Conservation (phyloP, 768 basidiomycete genomes). For the Mrakia gelida region DNA sequence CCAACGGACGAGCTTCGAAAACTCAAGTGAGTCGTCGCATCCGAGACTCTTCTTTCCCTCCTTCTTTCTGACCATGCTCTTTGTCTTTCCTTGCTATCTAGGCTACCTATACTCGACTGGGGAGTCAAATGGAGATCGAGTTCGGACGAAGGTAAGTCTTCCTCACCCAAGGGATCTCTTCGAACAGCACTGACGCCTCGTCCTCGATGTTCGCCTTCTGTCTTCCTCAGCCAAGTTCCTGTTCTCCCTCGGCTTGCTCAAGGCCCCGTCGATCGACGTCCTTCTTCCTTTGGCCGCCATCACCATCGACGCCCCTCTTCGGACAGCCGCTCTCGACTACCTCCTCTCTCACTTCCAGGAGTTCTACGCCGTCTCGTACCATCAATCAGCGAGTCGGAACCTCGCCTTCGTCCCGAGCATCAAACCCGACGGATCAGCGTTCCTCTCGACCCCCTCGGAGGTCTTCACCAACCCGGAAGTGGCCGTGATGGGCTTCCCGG, state of each 20-base stretch:
- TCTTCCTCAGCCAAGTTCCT: slow-evolving; percentile 65
- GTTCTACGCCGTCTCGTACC: slow-evolving; percentile 48
- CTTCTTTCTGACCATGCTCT: background rate
- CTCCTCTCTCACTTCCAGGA: slow-evolving; percentile 66
- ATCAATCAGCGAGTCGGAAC: slow-evolving; percentile 48
- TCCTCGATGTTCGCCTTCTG: too few species aligned
- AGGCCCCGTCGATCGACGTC: slow-evolving; percentile 62
- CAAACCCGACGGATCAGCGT: slow-evolving; percentile 50
- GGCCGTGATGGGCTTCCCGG: slow-evolving; percentile 68
- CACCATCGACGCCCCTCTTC: slow-evolving; percentile 48
- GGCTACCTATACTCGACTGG: slow-evolving; percentile 85
- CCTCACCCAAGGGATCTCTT: background rate
- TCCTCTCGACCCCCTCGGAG: slow-evolving; percentile 62
- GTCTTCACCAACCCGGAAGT: slow-evolving; percentile 68
- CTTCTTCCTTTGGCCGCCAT: slow-evolving; percentile 67
- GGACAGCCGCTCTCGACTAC: slow-evolving; percentile 69
- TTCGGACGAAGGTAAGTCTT: slow-evolving; percentile 74
- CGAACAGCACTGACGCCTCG: background rate
- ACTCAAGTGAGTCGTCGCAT: slow-evolving; percentile 42
- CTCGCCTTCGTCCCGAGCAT: slow-evolving; percentile 76
- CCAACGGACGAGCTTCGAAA: slow-evolving; percentile 67
- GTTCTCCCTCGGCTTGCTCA: slow-evolving; percentile 53
- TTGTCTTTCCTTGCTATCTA: slow-evolving; percentile 31
- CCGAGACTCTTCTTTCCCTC: background rate
- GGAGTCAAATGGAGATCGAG: slow-evolving; percentile 74